These are phyloP conservation scores for Perilla frutescens DNA, from an alignment of 257 asterid genomes.

Conservation along the genomic window DNA sequence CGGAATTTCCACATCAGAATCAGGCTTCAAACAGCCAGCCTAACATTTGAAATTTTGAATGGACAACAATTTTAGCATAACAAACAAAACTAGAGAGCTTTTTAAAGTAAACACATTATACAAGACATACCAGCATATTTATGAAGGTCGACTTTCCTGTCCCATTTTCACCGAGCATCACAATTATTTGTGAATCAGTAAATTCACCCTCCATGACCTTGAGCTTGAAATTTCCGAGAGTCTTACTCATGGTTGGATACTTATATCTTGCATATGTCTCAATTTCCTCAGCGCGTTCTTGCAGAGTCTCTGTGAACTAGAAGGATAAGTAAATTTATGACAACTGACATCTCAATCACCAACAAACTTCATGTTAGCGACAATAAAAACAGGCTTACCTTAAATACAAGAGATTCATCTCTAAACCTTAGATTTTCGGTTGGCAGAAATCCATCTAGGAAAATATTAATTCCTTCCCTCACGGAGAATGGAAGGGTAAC, in stretches of 20 bases:
- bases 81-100: slow-evolving; percentile 16
- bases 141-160: slow-evolving; percentile 98
- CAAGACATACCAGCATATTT: slow-evolving; percentile 79
- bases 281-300: slow-evolving; percentile 90
- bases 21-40: slow-evolving; percentile 98
- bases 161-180: slow-evolving; percentile 99
- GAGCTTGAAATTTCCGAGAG: slow-evolving; percentile 94
- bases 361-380: slow-evolving; percentile 1
- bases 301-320: slow-evolving; percentile 95
- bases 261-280: slow-evolving; percentile 86
- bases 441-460: slow-evolving; percentile 94
- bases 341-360: slow-evolving; percentile 13
- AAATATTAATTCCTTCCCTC: slow-evolving; percentile 96
- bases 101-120: not conserved
- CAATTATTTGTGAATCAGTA: slow-evolving; percentile 97
- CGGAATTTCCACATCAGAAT: slow-evolving; percentile 83
- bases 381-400: slow-evolving; percentile 49
- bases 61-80: slow-evolving; percentile 1
- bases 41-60: slow-evolving; percentile 33
- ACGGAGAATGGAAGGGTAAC: slow-evolving; percentile 97
- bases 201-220: slow-evolving; percentile 96
- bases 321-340: slow-evolving; percentile 21
- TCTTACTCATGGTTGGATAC: slow-evolving; percentile 92
- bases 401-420: slow-evolving; percentile 89
- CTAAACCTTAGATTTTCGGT: slow-evolving; percentile 93